phyloP scores from a whole-genome alignment of 2,329 filamentous ascomycete species.

The Fusarium tuaranense region DNA sequence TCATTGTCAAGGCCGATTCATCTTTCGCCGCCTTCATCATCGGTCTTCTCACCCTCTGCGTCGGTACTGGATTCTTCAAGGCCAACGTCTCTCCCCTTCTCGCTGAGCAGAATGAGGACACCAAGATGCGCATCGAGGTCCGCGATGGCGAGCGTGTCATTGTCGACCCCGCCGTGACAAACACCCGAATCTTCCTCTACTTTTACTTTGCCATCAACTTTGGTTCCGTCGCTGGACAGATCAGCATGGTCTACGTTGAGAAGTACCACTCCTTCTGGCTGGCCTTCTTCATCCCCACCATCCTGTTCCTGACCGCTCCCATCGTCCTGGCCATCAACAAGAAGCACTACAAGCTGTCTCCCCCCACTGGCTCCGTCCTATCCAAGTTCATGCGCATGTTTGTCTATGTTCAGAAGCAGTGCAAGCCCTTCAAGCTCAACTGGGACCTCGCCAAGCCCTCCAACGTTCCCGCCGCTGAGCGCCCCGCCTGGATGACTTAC shows the following conservation, averaged over 20 bases:
- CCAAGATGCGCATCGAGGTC: conserved; percentile 67
- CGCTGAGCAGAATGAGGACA: conserved; percentile 75
- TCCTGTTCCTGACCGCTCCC: conserved; percentile 72
- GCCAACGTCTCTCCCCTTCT: conserved; percentile 80
- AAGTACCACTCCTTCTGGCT: conserved; percentile 83
- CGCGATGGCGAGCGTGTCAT: conserved; percentile 74
- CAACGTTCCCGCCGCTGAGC: conserved; percentile 63
- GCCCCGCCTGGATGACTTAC: conserved; percentile 82
- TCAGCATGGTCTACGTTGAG: conserved; percentile 77
- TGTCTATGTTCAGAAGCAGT: conserved; percentile 70
- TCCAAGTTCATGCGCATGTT: conserved; percentile 74
- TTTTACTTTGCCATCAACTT: conserved; percentile 71
- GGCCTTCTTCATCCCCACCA: conserved; percentile 75
- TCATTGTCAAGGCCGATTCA: conserved; percentile 68
- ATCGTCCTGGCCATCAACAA: conserved; percentile 71
- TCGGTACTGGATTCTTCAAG: conserved; percentile 86
- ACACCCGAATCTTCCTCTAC: conserved; percentile 76
- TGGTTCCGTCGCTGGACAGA: conserved; percentile 70
- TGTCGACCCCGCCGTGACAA: conserved; percentile 75
- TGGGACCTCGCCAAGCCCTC: conserved; percentile 79
- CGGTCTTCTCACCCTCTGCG: conserved; percentile 64
- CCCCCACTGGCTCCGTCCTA: conserved; percentile 79
- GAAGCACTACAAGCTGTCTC: conserved; percentile 69
- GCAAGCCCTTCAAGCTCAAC: conserved; percentile 73
- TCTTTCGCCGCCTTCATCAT: conserved; percentile 77